Base-by-base conservation (phyloP, 2,329 filamentous ascomycete genomes). In the Aureobasidium leucospermi region DNA sequence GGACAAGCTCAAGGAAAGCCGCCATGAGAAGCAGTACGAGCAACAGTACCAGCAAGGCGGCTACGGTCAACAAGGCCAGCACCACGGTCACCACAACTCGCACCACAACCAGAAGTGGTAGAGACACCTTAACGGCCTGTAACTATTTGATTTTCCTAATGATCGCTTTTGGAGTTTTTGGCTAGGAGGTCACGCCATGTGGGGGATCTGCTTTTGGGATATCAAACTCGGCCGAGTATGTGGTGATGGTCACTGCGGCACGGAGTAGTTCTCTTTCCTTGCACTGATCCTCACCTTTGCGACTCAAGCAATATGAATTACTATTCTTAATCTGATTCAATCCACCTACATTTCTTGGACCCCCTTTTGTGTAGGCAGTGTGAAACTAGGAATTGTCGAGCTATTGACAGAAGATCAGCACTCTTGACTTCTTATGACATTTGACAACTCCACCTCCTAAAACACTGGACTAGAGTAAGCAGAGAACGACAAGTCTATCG, bases 1-100 rank as follows among this genome's bases (percentile, higher is more conserved):
- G 64, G 77, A 84, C 64, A 78, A 80, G 65, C 64, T 74, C 64
- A 83, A 83, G 72, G 70, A 75, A 39, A 67, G 74, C 63, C 64
- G 71, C 36, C 67, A 68, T 53, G 65, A 66, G 7, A 15, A 23
- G 13, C 8, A 36, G 34, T 36, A 36, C 34, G n/a, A 51, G 15
- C 23, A 51, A 34, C 51, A 55, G n/a, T 55, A 55, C 39, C 39
- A 42, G 39, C 39, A 42, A 15, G 13, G n/a, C n/a, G 51, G 51
- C 16, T 23, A 31, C 31, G 32, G 32, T 19, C 47, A 51, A 38
- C 9, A 15, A 38, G 47, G 49, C 29, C 55, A 42, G 9, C 52
- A 57, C 29, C 64, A 52, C 69, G 64, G 29, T 71, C 71, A 57
- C 70, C 64, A 9, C 69, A 63, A 23, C 67, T 63, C 41, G 73